Evolutionary conservation across 768 basidiomycete genomes (phyloP), one percentile per base, ranked within the genome.

Genomic region (Lactarius vividus): DNA sequence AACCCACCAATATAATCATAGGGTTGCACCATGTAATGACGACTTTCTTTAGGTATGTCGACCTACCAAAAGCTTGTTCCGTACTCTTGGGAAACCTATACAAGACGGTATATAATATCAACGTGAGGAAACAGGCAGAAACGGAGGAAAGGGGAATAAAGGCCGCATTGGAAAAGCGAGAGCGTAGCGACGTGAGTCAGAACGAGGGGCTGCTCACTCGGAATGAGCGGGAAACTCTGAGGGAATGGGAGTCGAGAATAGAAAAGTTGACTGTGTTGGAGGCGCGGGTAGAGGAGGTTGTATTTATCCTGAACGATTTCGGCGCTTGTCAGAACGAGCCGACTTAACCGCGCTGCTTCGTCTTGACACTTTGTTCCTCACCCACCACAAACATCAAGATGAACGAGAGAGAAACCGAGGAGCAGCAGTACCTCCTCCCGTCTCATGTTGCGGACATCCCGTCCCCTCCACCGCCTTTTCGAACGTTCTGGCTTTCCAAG

Each of bases 21-120:
- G 23, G 10, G n/a, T 33, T 15, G 44, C 16, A 40, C n/a, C 10
- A 42, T 28, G 23, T 63, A 29, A 61, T 23, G 18, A 31, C 53
- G 70, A 61, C 46, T 69, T 64, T 26, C 71, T 72, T 52, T 72
- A 97, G 96, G 96, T 89, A 89, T 75, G 90, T 97, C 59, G 94
- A 98, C 77, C 82, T 92, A 10, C 79, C 84, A 40, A 91, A 94
- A 73, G 91, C 92, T 11, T 93, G 91, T 72, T 85, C 89, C 26
- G 81, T 88, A 13, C 81, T 97, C 26, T 79, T 96, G 18, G 84
- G 84, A 35, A 85, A 85, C 69, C 79, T 96, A 40, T 96, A 96
- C 82, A 96, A 98, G 77, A 93, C 91, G 0, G 74, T 98, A 61
- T 94, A 85, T 74, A 98, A 99, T 74, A 87, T 97, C 67, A 80